phyloP scores from a whole-genome alignment of 176 grass and related monocot species.

The Zoysia japonica region DNA sequence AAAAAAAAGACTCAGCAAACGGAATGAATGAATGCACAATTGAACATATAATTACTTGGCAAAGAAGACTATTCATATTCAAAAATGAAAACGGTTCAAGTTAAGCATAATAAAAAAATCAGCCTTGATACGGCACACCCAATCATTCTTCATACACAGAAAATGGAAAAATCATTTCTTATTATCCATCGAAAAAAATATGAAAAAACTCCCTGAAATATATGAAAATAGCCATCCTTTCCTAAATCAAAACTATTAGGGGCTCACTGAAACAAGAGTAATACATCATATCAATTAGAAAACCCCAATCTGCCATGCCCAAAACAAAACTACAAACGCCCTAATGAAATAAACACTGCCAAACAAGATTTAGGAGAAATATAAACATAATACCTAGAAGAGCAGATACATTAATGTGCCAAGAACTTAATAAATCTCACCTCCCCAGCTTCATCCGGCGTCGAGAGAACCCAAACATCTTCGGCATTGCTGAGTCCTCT shows the following conservation, averaged over 20 bases:
- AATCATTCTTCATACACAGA: no score
- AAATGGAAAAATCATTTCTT: no score
- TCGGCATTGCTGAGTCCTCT: conserved; percentile 58
- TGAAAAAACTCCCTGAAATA: no score
- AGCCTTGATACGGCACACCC: no score
- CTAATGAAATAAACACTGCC: not conserved
- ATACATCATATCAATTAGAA: not conserved
- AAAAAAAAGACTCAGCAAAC: conserved; percentile 12
- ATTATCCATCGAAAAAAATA: no score
- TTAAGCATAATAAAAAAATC: no score
- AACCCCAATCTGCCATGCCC: not conserved
- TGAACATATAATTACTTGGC: not conserved
- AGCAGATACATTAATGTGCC: not conserved
- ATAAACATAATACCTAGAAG: not conserved
- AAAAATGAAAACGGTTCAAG: conserved; percentile 2
- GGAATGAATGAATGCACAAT: conserved; percentile 21
- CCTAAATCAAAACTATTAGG: no score
- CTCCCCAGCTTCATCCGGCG: conserved; percentile 89
- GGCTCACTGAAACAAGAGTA: no score
- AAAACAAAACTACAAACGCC: not conserved
- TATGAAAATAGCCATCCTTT: no score
- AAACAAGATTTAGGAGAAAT: not conserved
- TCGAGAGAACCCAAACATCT: conserved; percentile 93
- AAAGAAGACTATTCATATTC: not conserved
- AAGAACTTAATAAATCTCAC: conserved; percentile 40